A percentile compares a stretch with the other conserved stretches of the same genome.
Conservation (phyloP, 2,329 filamentous ascomycete genomes). For the Diaporthe capsici region DNA sequence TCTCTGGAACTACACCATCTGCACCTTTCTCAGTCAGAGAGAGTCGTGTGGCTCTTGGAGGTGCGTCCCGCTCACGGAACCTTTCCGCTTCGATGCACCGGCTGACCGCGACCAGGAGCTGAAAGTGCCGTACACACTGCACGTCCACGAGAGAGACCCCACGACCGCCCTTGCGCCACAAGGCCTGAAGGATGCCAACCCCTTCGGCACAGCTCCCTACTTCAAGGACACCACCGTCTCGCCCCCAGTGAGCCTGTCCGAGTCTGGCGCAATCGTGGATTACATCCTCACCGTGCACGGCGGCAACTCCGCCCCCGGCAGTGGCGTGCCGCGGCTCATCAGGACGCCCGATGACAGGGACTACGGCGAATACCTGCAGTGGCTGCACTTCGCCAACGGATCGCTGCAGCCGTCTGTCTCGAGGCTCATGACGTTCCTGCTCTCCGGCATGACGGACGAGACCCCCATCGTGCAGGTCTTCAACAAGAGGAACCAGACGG, state of each 20-base stretch:
- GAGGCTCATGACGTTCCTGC: constrained; percentile 52
- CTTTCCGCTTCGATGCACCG: not conserved
- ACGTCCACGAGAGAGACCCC: constrained; percentile 51
- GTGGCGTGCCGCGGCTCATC: constrained; percentile 19
- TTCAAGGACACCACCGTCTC: constrained; percentile 69
- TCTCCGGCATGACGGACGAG: constrained; percentile 50
- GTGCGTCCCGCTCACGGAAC: not conserved
- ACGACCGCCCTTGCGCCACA: constrained; percentile 49
- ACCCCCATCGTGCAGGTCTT: constrained; percentile 48
- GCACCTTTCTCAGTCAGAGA: constrained; percentile 73
- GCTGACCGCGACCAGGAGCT: constrained; percentile 59
- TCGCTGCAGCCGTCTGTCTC: constrained; percentile 35
- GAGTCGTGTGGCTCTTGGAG: constrained; percentile 75
- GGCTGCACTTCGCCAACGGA: constrained; percentile 71
- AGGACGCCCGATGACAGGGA: constrained; percentile 64
- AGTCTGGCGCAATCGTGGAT: constrained; percentile 72
- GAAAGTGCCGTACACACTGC: constrained; percentile 62
- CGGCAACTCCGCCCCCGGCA: constrained; percentile 1
- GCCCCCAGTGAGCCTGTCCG: constrained; percentile 58
- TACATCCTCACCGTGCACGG: constrained; percentile 66
- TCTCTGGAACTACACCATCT: constrained; percentile 65
- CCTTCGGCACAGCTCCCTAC: constrained; percentile 70
- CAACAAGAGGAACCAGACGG: constrained; percentile 43
- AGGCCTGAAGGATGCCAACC: constrained; percentile 60
- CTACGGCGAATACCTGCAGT: constrained; percentile 75